Evolutionary conservation across 2,329 filamentous ascomycete genomes (phyloP).

Genomic region (Cadophora sp.): DNA sequence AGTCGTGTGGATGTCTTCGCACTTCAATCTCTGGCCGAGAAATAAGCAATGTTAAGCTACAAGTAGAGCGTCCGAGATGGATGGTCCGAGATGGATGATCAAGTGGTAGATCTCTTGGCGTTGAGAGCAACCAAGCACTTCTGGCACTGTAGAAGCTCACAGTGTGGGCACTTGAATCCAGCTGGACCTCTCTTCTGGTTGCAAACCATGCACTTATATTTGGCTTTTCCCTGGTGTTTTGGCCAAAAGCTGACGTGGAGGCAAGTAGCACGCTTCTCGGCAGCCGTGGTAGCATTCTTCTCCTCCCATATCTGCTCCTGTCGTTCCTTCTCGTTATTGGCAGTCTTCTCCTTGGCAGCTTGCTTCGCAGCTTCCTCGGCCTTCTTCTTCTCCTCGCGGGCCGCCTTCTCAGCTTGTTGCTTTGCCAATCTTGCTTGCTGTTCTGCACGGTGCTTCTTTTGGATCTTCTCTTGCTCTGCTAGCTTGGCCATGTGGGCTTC

Average conservation of each 20-base stretch:
- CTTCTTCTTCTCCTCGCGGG: conserved; percentile 5
- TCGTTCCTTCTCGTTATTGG: conserved; percentile 9
- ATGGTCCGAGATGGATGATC: too few species aligned
- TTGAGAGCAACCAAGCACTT: conserved; percentile 20
- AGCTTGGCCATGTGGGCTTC: background rate
- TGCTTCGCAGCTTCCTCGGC: conserved; percentile 8
- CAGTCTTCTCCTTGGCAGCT: conserved; percentile 2
- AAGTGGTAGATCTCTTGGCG: background rate
- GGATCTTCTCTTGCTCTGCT: background rate
- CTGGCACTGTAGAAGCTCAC: conserved; percentile 28
- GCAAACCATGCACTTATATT: conserved; percentile 33
- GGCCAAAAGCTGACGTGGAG: conserved; percentile 32
- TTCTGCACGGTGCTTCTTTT: background rate
- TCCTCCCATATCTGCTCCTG: conserved; percentile 23
- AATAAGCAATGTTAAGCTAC: too few species aligned
- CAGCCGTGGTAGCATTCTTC: conserved; percentile 17
- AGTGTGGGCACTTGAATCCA: conserved; percentile 32
- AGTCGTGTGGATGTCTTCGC: too few species aligned
- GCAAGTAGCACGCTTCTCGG: conserved; percentile 30
- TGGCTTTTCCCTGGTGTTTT: conserved; percentile 28
- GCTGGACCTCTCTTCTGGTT: conserved; percentile 30
- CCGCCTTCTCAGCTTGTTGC: background rate
- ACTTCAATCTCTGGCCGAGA: too few species aligned
- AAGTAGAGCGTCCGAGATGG: too few species aligned
- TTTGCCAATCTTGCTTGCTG: background rate